A percentile compares a stretch with the other conserved stretches of the same genome.
Evolutionary conservation across 495 filamentous ascomycete species (phyloP).

Genomic region (Lineolata rhizophorae): DNA sequence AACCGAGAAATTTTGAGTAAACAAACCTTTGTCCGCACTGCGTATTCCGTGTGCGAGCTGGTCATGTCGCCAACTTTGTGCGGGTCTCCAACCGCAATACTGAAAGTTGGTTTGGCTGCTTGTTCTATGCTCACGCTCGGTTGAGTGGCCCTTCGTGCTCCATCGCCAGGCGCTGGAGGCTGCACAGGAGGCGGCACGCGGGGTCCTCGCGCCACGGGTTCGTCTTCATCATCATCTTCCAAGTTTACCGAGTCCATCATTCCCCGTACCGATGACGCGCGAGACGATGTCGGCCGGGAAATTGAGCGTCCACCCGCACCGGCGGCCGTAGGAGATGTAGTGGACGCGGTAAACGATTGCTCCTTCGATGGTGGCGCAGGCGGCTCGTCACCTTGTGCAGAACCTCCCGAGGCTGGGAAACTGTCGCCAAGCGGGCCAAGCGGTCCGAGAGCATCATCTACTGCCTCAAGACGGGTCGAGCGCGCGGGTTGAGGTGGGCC

Average conservation of each 20-base stretch:
- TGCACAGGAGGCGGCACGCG: constrained; percentile 57
- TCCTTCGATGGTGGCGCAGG: constrained; percentile 83
- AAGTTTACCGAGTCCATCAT: constrained; percentile 39
- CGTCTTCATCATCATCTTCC: constrained; percentile 29
- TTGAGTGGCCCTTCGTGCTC: constrained; percentile 37
- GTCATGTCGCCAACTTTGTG: constrained; percentile 95
- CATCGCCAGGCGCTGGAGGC: constrained; percentile 13
- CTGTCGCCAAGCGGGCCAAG: constrained; percentile 62
- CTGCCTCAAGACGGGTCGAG: constrained; percentile 63
- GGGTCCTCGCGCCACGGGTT: constrained; percentile 26
- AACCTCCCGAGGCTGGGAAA: neutral
- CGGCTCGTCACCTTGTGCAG: constrained; percentile 35
- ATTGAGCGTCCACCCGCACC: neutral
- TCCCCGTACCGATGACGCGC: constrained; percentile 25
- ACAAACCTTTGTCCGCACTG: constrained; percentile 74
- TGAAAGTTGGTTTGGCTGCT: constrained; percentile 72
- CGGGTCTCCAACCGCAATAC: constrained; percentile 88
- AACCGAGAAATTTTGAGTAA: too few species aligned
- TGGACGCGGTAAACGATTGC: constrained; percentile 4
- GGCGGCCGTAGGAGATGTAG: neutral
- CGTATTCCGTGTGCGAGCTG: constrained; percentile 92
- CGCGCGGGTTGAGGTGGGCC: too few species aligned
- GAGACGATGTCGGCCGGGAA: too few species aligned
- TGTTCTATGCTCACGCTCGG: constrained; percentile 76
- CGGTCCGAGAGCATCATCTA: constrained; percentile 81